Base-by-base conservation (phyloP, 192 early-diverging fungal genomes). In the Piromyces finnis region DNA sequence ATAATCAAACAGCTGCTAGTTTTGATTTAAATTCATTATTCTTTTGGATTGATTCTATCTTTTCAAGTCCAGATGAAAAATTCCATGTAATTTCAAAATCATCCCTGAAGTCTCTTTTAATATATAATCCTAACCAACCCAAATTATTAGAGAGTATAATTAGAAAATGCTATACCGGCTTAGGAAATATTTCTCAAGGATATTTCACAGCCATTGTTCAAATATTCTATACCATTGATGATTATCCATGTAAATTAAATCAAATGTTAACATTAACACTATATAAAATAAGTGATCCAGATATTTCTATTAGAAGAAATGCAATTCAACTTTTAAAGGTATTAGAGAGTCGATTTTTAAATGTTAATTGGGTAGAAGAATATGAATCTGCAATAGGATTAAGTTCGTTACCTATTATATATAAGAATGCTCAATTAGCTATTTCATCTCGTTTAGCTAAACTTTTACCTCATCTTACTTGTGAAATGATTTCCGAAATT, bases 151-250 rank as follows among this genome's bases (percentile, higher is more conserved):
- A 91, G 37, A 87, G 88, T 79, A 85, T 92, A 3, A 84, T 95
- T 17, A 84, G 88, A 77, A 90, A 91, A 78, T 95, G 94, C 80
- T 95, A 96, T 84, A 83, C 89, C 11, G 88, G 88, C 79, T 86
- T 91, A 79, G 88, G 89, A 81, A 85, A 89, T 85, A 87, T 90
- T 77, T 89, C 90, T 0, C 90, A 89, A 79, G 92, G 92, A 0
- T 93, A 92, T 82, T 96, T 96, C 82, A 83, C 87, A 37, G 93
- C 93, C 2, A 59, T 96, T 12, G 92, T 92, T 0, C 90, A 94
- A 39, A 89, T 93, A 29, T 86, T 94, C 22, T 85, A 87, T 3
- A 83, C 86, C 28, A 84, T 90, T 28, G 87, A 86, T 30, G 86
- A 87, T 28, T 94, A 92, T 68, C 93, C 93, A n/a, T 93, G 88